Base-by-base conservation (phyloP, 2,329 filamentous ascomycete genomes). In the Colletotrichum cordylinicola region DNA sequence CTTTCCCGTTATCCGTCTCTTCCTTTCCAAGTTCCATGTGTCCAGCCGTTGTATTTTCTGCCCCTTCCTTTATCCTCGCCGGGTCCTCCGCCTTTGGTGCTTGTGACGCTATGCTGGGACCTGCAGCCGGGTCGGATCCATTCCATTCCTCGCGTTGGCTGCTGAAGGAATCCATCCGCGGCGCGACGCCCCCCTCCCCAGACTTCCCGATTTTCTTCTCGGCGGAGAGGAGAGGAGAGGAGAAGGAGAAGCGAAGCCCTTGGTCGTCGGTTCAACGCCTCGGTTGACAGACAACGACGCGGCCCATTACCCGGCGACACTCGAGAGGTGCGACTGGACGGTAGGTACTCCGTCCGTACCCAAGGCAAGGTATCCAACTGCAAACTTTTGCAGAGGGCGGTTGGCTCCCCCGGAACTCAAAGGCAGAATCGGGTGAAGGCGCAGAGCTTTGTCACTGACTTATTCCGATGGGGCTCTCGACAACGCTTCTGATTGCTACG, bases 401-500 rank as follows among this genome's bases (percentile, higher is more conserved):
- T 27, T 67, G 31, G n/a, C 10, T 27, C 24, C 66, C 66, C 43
- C 65, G 60, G 52, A 60, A 72, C 37, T 29, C 21, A 67, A 52
- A 55, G 48, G 27, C 21, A 68, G 16, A 64, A 48, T 74, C 35
- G 27, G 64, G 62, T 60, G 73, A 75, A 60, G 64, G 61, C 43
- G 43, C 43, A 43, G 74, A 66, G 70, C 74, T 69, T 72, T 60
- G 65, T 67, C 64, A 58, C 65, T 76, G 70, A 74, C 70, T 68
- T 75, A 61, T 58, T 73, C 70, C 52, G 70, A 74, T 76, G 74
- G 65, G 70, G 72, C 74, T 35, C 24, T 29, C 29, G 31, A 24
- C 43, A 18, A 65, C 68, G 64, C 74, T 69, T 74, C 74, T 74
- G 74, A 76, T 76, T 76, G 74, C 70, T 73, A 64, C 74, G 74